Evolutionary conservation across 352 stramenopile genomes (phyloP).

Genomic region (Globisporangium radiosum): DNA sequence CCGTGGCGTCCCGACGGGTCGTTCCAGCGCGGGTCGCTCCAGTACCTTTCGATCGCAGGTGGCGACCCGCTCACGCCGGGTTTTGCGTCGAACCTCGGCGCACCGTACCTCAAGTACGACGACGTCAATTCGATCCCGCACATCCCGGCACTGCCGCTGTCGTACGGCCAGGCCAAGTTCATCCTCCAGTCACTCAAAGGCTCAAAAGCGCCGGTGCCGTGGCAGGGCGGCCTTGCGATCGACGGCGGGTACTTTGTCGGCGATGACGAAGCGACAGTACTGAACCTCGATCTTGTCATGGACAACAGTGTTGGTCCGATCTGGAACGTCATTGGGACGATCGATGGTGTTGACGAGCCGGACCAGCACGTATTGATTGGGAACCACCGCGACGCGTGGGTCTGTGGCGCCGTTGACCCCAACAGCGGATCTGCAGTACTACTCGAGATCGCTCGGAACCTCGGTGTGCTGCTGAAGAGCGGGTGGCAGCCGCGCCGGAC

Average conservation of each 20-base stretch:
- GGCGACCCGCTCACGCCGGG: conserved; percentile 63
- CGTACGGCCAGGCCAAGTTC: conserved; percentile 72
- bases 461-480: conserved; percentile 51
- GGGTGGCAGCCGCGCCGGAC: conserved; percentile 70
- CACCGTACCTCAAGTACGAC: conserved; percentile 33
- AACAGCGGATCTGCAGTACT: no score
- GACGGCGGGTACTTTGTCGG: no score
- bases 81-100: conserved; percentile 37
- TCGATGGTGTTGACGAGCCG: conserved; percentile 47
- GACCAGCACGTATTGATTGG: conserved; percentile 80
- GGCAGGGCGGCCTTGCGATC: conserved; percentile 58
- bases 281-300: no score
- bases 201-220: conserved; percentile 38
- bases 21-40: conserved; percentile 81
- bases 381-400: conserved; percentile 90
- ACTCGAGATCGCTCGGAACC: conserved; percentile 59
- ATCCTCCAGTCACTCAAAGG: conserved; percentile 67
- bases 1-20: conserved; percentile 70
- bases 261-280: conserved; percentile 62
- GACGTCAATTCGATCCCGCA: conserved; percentile 53
- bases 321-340: conserved; percentile 84
- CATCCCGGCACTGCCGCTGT: conserved; percentile 61
- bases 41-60: conserved; percentile 70
- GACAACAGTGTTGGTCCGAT: conserved; percentile 79
- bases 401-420: conserved; percentile 85